A percentile compares a stretch with the other conserved stretches of the same genome.
Evolutionary conservation across 176 grass and related monocot species (phyloP).

Genomic region (Cocos nucifera): DNA sequence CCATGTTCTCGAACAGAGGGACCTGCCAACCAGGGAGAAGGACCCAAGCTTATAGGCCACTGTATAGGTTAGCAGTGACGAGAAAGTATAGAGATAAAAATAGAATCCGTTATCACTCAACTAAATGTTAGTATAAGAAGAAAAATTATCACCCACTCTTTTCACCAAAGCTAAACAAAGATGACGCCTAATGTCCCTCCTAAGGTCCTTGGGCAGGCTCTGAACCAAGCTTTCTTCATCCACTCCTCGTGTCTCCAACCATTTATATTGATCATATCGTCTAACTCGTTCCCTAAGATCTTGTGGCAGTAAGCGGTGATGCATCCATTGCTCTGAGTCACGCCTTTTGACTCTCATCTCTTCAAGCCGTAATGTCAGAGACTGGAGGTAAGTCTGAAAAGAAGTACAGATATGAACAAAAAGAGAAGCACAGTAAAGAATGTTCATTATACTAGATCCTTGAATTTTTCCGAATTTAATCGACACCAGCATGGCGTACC

Average conservation of each 20-base stretch:
- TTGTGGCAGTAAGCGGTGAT: constrained; percentile 61
- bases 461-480: too few relatives aligned
- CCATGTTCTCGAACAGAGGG: constrained; percentile 90
- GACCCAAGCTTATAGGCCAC: background rate
- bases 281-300: constrained; percentile 72
- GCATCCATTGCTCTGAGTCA: constrained; percentile 96
- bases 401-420: background rate
- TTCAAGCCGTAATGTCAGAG: constrained; percentile 72
- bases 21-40: constrained; percentile 37
- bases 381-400: constrained; percentile 84
- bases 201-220: constrained; percentile 86
- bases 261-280: constrained; percentile 78
- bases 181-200: constrained; percentile 94
- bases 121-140: too few relatives aligned
- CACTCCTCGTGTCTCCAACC: constrained; percentile 89
- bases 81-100: background rate
- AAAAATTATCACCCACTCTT: constrained; percentile 32
- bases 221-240: constrained; percentile 97
- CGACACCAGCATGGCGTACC: constrained; percentile 21
- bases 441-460: too few relatives aligned
- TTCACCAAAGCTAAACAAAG: constrained; percentile 86
- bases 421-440: background rate
- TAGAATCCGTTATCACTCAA: background rate
- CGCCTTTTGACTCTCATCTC: constrained; percentile 96
- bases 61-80: background rate